These are phyloP conservation scores for Globisporangium carolinianum DNA, from an alignment of 352 stramenopile genomes.

Conservation along the genomic window DNA sequence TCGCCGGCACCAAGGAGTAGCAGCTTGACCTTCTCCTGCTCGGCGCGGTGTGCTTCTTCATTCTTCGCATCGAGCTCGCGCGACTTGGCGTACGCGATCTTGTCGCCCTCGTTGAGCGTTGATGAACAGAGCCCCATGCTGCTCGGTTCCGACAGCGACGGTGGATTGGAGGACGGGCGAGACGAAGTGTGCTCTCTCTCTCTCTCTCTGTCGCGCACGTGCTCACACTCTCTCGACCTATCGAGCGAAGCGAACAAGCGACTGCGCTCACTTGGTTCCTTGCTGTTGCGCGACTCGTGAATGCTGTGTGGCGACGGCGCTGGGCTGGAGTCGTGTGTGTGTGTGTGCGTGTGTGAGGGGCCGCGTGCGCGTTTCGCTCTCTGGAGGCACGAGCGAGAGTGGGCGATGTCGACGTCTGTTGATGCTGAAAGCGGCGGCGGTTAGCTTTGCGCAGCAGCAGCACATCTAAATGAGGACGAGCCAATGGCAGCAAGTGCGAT, in stretches of 20 bases:
- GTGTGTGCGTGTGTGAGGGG: not conserved
- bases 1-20: conserved; percentile 92
- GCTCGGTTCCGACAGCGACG: not conserved
- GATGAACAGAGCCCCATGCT: conserved; percentile 68
- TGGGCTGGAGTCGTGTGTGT: no score
- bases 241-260: no score
- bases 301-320: not conserved
- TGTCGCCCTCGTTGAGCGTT: conserved; percentile 50
- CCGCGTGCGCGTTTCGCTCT: not conserved
- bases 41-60: conserved; percentile 64
- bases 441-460: no score
- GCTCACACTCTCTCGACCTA: no score
- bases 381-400: no score
- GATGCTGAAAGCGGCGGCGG: no score
- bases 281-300: not conserved
- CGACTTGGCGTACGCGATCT: conserved; percentile 58
- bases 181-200: not conserved
- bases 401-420: no score
- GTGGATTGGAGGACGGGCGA: no score
- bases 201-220: not conserved
- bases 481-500: no score
- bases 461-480: no score
- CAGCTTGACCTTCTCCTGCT: conserved; percentile 94
- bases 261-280: no score
- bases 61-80: conserved; percentile 76